Conservation (phyloP, 2,329 filamentous ascomycete species). For the Colletotrichum australisinense region DNA sequence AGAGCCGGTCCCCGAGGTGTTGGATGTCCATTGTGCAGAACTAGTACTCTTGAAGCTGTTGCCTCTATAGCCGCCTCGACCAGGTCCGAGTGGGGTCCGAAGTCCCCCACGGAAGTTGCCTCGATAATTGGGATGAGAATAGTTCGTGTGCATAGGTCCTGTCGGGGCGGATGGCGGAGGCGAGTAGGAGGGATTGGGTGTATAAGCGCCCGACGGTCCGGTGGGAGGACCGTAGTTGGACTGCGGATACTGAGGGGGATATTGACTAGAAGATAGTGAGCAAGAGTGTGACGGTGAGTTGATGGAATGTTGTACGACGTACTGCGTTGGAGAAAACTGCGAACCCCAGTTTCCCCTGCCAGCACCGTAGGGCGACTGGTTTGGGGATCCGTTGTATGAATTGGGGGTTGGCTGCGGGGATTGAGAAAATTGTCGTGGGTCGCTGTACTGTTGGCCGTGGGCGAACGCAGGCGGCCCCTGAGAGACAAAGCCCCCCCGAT, state of each 20-base stretch:
- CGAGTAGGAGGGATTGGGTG: conserved; percentile 57
- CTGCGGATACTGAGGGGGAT: conserved; percentile 70
- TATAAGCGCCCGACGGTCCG: conserved; percentile 66
- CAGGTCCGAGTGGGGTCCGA: conserved; percentile 64
- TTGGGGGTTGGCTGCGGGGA: conserved; percentile 69
- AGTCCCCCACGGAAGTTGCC: conserved; percentile 58
- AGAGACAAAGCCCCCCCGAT: conserved; percentile 42
- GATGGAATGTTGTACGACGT: conserved; percentile 27
- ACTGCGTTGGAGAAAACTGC: conserved; percentile 52
- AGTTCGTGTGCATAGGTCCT: conserved; percentile 64
- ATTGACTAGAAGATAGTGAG: conserved; percentile 61
- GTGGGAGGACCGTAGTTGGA: conserved; percentile 63
- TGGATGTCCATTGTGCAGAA: conserved; percentile 74
- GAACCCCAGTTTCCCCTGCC: conserved; percentile 63
- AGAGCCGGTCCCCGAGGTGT: conserved; percentile 53
- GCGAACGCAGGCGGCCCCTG: conserved; percentile 49
- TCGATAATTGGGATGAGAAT: conserved; percentile 58
- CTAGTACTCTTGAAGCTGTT: conserved; percentile 73
- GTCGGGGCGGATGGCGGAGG: conserved; percentile 68
- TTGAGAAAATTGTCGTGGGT: conserved; percentile 60
- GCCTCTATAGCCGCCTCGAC: conserved; percentile 66
- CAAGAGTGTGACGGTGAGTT: neutral
- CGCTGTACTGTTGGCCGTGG: conserved; percentile 47
- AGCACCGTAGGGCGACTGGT: conserved; percentile 69
- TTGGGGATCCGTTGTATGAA: conserved; percentile 67